These are phyloP conservation scores for Drechmeria coniospora DNA, from an alignment of 2,329 filamentous ascomycete genomes.

Conservation along the genomic window DNA sequence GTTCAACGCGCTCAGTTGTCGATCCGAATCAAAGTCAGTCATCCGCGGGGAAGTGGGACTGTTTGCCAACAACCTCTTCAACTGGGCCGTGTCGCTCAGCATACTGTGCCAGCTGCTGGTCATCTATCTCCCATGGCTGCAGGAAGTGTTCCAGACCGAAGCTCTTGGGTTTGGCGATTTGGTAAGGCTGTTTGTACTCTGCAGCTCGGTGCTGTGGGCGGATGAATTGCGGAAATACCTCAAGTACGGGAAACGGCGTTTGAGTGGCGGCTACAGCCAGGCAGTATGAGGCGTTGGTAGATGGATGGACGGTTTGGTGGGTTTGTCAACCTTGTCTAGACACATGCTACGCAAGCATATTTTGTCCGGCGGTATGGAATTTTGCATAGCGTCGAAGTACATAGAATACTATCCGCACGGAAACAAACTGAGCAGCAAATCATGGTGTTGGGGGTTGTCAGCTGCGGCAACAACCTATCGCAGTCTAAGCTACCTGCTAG, in stretches of 20 bases:
- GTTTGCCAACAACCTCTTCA: slow-evolving; percentile 85
- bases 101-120: slow-evolving; percentile 77
- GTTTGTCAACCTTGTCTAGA: too few species aligned
- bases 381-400: slow-evolving; percentile 1
- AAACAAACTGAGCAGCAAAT: too few species aligned
- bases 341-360: too few species aligned
- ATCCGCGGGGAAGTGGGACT: slow-evolving; percentile 72
- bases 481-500: too few species aligned
- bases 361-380: too few species aligned
- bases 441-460: too few species aligned
- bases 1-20: slow-evolving; percentile 94
- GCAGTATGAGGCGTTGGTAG: slow-evolving; percentile 32
- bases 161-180: slow-evolving; percentile 62
- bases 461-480: too few species aligned
- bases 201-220: slow-evolving; percentile 87
- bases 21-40: slow-evolving; percentile 79
- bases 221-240: slow-evolving; percentile 82
- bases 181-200: slow-evolving; percentile 53
- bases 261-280: slow-evolving; percentile 49
- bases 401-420: too few species aligned
- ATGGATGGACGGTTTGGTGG: too few species aligned
- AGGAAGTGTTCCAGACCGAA: slow-evolving; percentile 93
- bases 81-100: slow-evolving; percentile 81
- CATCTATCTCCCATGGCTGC: slow-evolving; percentile 87
- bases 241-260: slow-evolving; percentile 40